Base-by-base conservation (phyloP, 176 grass and related monocot species). In the Bothriochloa decipiens region DNA sequence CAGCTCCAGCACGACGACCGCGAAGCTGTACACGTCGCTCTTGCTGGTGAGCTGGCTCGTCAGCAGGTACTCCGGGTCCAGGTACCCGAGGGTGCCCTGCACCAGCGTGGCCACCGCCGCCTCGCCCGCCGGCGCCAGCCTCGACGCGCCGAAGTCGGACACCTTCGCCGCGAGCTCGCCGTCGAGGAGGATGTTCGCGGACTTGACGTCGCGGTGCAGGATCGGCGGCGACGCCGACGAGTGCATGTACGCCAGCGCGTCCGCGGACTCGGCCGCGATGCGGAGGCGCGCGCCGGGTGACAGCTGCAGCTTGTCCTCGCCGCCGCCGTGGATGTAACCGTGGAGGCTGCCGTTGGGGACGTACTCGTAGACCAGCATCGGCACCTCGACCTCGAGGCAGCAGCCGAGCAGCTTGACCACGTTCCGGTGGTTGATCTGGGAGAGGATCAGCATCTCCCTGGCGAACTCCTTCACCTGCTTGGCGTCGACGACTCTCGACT, bases 181-280 rank as follows among this genome's bases (percentile, higher is more conserved):
- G 61, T 92, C 90, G 12, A 93, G 72, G 42, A 93, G 88, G 40
- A 93, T 83, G 84, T 93, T 90, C 0, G 88, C 67, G 11, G 85
- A 90, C 82, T 93, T 93, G 65, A 93, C 91, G 77, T 90, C 88
- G 33, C 88, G 82, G 72, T 93, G 91, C 4, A 93, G 49, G 33
- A 92, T 70, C 11, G 84, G 89, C 16, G 77, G 89, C 29, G 85
- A 81, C 18, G 85, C 86, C 2, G 70, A 81, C 12, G 80, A 86
- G 67, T 89, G 87, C 82, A 85, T 74, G 36, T 89, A 85, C 15
- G 81, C 82, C 0, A 89, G 82, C 72, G 87, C 87, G 5, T 89
- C 82, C 11, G 87, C 87, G 0, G 81, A 28, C 18, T 89, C 74
- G 0, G 58, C 74, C 8, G 87, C 87, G 16, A 88, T 53, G 36